Evolutionary conservation across 2,329 filamentous ascomycete species (phyloP).

Genomic region (Karstenula rhodostoma): DNA sequence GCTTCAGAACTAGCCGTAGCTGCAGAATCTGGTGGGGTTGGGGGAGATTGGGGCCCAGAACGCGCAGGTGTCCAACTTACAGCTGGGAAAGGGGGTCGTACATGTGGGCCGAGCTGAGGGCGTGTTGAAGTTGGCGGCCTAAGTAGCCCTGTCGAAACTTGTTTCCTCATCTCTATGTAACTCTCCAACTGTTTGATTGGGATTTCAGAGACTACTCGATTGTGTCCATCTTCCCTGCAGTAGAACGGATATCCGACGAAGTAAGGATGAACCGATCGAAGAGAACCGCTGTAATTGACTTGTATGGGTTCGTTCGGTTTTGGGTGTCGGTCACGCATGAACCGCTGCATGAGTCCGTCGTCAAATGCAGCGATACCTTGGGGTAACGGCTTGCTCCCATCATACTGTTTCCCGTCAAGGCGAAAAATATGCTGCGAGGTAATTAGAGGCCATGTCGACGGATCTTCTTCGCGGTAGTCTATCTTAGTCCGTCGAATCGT

Average conservation of each 20-base stretch:
- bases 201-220: neutral
- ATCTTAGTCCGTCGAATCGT: neutral
- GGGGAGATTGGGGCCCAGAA: neutral
- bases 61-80: neutral
- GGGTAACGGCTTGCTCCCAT: neutral
- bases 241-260: neutral
- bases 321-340: neutral
- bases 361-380: neutral
- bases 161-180: neutral
- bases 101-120: neutral
- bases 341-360: neutral
- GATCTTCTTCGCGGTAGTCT: constrained; percentile 6
- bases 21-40: too few species aligned
- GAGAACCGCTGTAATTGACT: too few species aligned
- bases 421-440: neutral
- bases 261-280: neutral
- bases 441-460: constrained; percentile 9
- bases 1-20: too few species aligned
- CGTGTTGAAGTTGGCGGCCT: neutral
- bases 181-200: neutral
- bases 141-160: neutral
- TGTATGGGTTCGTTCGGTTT: neutral
- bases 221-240: neutral
- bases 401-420: neutral
- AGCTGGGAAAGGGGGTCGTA: neutral